Evolutionary conservation across 179 eudicot species (phyloP), one percentile per base, ranked within the genome.

Genomic region (Beta macrorhiza): DNA sequence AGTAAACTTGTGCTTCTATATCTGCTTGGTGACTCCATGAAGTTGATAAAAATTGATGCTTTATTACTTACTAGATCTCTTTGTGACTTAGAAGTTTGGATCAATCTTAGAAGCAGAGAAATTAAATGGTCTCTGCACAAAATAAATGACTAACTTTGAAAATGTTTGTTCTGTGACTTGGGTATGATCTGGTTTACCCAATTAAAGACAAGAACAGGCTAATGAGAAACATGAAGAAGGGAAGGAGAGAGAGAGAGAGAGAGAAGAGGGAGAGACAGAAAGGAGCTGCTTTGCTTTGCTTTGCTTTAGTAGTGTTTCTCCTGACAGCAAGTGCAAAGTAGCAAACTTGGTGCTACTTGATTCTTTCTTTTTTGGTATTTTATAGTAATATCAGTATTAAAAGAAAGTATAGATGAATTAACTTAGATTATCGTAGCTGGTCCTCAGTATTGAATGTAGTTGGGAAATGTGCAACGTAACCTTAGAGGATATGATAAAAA

Each of bases 281-380:
- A 49, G 75, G 75, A 72, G 79, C 71, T 19, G 73, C 29, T n/a
- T 14, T 65, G 69, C 42, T n/a, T 14, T 65, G 69, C 42, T 62
- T 5, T 22, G 80, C 80, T 68, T 68, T 71, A 70, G 75, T 57
- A 53, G 58, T 44, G 58, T 64, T 7, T n/a, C 19, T 53, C 42
- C 64, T 79, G 76, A 79, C 67, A 69, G 76, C 63, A 65, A 16
- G 61, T 29, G 67, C 74, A 78, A 67, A 32, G 59, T 11, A 77
- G 55, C 42, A 79, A 37, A 49, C 53, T 42, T 29, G 22, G 15
- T 74, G 63, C 44, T 74, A 57, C 1, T 75, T 75, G 53, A 32
- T 58, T 75, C 78, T 75, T 75, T 75, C 78, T 75, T 64, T 75
- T 75, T 58, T 57, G 37, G 78, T 37, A 70, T 44, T 45, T 70